phyloP scores from a whole-genome alignment of 2,329 filamentous ascomycete species.

The Xylaria sp. region DNA sequence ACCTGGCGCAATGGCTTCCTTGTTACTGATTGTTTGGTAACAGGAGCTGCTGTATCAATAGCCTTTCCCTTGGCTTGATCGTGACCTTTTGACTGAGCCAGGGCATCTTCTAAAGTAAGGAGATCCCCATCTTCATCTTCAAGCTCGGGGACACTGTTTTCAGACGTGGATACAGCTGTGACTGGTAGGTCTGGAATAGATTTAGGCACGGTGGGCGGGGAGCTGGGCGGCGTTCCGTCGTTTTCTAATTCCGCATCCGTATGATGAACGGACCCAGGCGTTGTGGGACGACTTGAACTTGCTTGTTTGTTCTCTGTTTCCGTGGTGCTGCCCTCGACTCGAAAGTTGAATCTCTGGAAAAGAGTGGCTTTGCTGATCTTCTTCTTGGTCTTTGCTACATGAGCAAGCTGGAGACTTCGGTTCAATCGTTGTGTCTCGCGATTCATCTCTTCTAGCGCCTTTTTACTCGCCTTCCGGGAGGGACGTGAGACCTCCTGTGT shows the following conservation, averaged over 20 bases:
- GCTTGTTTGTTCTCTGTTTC: constrained; percentile 51
- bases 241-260: constrained; percentile 64
- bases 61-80: constrained; percentile 73
- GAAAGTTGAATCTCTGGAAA: constrained; percentile 85
- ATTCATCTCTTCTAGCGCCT: constrained; percentile 93
- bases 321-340: constrained; percentile 53
- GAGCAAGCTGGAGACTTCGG: constrained; percentile 88
- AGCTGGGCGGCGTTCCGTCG: constrained; percentile 77
- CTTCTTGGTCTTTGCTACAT: constrained; percentile 90
- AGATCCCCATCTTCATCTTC: constrained; percentile 51
- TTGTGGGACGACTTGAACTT: constrained; percentile 66
- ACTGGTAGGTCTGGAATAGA: constrained; percentile 27
- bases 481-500: constrained; percentile 75
- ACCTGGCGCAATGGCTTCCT: constrained; percentile 58
- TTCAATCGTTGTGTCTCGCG: constrained; percentile 92
- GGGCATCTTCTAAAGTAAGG: constrained; percentile 52
- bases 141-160: constrained; percentile 28
- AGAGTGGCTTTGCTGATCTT: constrained; percentile 86
- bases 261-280: constrained; percentile 56
- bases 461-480: constrained; percentile 89
- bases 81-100: constrained; percentile 49
- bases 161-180: constrained; percentile 17
- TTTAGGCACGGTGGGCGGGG: constrained; percentile 60
- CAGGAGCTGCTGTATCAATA: constrained; percentile 43
- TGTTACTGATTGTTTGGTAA: constrained; percentile 44